These are phyloP conservation scores for Paecilomyces variotii DNA, from an alignment of 2,329 filamentous ascomycete genomes.

Conservation along the genomic window DNA sequence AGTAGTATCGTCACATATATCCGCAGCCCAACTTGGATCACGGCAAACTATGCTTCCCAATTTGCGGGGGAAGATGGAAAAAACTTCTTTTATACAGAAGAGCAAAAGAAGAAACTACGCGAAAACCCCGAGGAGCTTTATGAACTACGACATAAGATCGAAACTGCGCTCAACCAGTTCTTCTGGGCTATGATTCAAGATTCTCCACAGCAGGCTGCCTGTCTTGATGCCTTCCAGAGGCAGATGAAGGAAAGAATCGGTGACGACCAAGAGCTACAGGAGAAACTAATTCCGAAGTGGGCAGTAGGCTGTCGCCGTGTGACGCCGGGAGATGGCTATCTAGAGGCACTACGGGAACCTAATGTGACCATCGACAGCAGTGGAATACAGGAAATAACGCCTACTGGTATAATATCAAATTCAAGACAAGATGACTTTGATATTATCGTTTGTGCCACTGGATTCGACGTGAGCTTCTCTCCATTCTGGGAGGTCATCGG, in stretches of 20 bases:
- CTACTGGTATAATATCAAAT: constrained; percentile 15
- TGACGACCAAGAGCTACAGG: background rate
- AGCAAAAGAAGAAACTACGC: constrained; percentile 21
- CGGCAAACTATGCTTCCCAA: constrained; percentile 8
- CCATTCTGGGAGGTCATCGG: constrained; percentile 20
- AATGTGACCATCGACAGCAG: constrained; percentile 28
- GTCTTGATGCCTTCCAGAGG: background rate
- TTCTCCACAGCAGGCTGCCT: constrained; percentile 13
- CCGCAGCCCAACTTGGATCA: constrained; percentile 10
- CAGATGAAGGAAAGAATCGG: background rate
- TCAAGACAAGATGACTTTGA: constrained; percentile 16
- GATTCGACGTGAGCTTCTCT: constrained; percentile 22
- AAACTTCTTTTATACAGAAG: constrained; percentile 11
- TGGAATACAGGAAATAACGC: constrained; percentile 26
- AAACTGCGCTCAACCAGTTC: constrained; percentile 35
- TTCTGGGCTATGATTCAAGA: constrained; percentile 38
- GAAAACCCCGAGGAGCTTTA: constrained; percentile 35
- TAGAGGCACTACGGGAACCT: constrained; percentile 38
- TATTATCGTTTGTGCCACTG: constrained; percentile 24
- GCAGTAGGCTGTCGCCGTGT: constrained; percentile 38
- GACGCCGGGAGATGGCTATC: constrained; percentile 45
- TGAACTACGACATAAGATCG: constrained; percentile 36
- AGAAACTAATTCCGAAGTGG: constrained; percentile 6
- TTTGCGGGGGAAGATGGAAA: constrained; percentile 7
- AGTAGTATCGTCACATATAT: background rate